Base-by-base conservation (phyloP, 306 rosid genomes). In the Aeschynomene evenia region DNA sequence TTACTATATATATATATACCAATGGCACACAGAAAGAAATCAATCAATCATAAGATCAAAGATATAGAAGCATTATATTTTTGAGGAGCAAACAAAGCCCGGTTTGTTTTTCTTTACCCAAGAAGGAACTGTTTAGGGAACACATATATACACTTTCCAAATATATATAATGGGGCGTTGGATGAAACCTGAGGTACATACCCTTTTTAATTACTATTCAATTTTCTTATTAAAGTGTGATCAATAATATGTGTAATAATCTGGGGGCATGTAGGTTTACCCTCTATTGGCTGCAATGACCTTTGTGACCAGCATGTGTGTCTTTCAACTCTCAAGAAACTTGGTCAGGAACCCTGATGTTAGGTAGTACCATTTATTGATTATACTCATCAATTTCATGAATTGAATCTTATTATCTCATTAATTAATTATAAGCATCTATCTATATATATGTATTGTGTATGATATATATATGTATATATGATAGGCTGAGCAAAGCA, bases 141-240 rank as follows among this genome's bases (percentile, higher is more conserved):
- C 36, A n/a, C n/a, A n/a, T n/a, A n/a, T n/a, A n/a, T n/a, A n/a
- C n/a, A 60, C 15, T 56, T 56, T 26, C 57, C 76, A 73, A 20
- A 64, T 48, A 36, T 58, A 64, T 48, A 36, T 58, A 68, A 88
- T 88, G 96, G 93, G 96, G 63, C 98, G 96, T 68, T 90, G 98
- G 98, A 72, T 90, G 62, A 90, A 71, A 70, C 96, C 98, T 56
- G 96, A 93, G 96, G 98, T 93, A 74, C 33, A 70, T n/a, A n/a
- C n/a, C n/a, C n/a, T n/a, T n/a, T n/a, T n/a, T n/a, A n/a, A n/a
- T n/a, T n/a, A n/a, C n/a, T n/a, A n/a, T n/a, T n/a, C n/a, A n/a
- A n/a, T n/a, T n/a, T n/a, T n/a, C n/a, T n/a, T n/a, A n/a, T n/a
- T n/a, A n/a, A n/a, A n/a, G n/a, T n/a, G n/a, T n/a, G n/a, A n/a